Percentiles rank a stretch among this genome's conserved stretches.
Evolutionary conservation across 2,329 filamentous ascomycete species (phyloP).

Genomic region (Xylaria sp.): DNA sequence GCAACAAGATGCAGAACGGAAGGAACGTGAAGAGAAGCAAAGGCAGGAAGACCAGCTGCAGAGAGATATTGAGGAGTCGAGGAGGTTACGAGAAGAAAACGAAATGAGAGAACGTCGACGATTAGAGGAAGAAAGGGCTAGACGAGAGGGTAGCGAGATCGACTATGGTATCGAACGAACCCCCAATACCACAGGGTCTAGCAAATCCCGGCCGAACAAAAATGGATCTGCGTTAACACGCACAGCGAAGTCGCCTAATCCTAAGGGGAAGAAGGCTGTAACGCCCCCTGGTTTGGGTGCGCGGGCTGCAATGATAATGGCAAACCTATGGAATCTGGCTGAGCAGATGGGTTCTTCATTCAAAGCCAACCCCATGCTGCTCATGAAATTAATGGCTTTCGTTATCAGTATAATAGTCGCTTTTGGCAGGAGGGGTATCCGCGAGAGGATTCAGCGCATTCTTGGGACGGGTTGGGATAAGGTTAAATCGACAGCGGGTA

Average conservation of each 20-base stretch:
- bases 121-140: conserved; percentile 56
- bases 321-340: conserved; percentile 54
- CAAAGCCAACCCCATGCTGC: conserved; percentile 57
- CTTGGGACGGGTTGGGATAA: conserved; percentile 77
- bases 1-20: conserved; percentile 70
- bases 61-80: conserved; percentile 60
- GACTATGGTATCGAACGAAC: conserved; percentile 70
- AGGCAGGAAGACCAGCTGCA: conserved; percentile 60
- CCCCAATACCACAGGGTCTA: conserved; percentile 42
- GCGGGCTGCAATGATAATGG: conserved; percentile 56
- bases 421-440: conserved; percentile 72
- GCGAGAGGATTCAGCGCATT: conserved; percentile 72
- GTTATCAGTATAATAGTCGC: conserved; percentile 76
- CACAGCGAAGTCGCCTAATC: conserved; percentile 32
- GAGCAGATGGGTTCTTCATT: conserved; percentile 54
- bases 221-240: conserved; percentile 39
- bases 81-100: conserved; percentile 59
- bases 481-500: conserved; percentile 80
- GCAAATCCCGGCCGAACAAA: conserved; percentile 37
- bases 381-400: conserved; percentile 73
- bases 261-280: conserved; percentile 38
- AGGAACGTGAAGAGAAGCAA: conserved; percentile 61
- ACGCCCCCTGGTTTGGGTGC: conserved; percentile 45
- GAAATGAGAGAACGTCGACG: conserved; percentile 57
- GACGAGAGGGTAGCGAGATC: conserved; percentile 59